These are phyloP conservation scores for Boletus vinaceobasis DNA, from an alignment of 768 basidiomycete species.

Conservation along the genomic window DNA sequence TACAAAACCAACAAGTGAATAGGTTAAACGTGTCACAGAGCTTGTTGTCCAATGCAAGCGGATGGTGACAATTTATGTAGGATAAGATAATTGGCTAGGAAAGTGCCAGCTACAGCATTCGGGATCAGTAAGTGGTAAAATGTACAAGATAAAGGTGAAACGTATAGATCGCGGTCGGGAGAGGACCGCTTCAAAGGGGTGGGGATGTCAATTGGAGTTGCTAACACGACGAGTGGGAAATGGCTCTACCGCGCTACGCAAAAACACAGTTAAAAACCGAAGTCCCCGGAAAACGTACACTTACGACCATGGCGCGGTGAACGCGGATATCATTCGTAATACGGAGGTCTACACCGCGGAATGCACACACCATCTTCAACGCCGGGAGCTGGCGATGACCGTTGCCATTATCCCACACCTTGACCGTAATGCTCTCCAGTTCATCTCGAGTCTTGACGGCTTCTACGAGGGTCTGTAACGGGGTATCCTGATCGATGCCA, in stretches of 20 bases:
- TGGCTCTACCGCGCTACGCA: slow-evolving; percentile 20
- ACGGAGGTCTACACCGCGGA: slow-evolving; percentile 53
- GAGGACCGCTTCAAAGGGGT: neutral
- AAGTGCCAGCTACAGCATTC: slow-evolving; percentile 15
- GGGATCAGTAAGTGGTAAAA: slow-evolving; percentile 6
- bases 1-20: slow-evolving; percentile 12
- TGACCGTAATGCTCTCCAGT: slow-evolving; percentile 50
- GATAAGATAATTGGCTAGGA: neutral
- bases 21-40: neutral
- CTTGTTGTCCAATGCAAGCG: neutral
- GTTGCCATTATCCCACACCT: slow-evolving; percentile 51
- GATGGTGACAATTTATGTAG: neutral
- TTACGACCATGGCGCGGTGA: slow-evolving; percentile 52
- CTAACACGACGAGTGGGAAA: slow-evolving; percentile 16
- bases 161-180: neutral
- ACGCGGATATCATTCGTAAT: slow-evolving; percentile 48
- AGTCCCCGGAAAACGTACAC: slow-evolving; percentile 24
- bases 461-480: slow-evolving; percentile 53
- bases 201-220: slow-evolving; percentile 4
- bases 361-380: slow-evolving; percentile 63
- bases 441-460: slow-evolving; percentile 44
- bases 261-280: slow-evolving; percentile 14
- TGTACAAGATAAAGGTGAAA: slow-evolving; percentile 2
- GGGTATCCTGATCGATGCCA: slow-evolving; percentile 54
- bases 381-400: slow-evolving; percentile 48